Evolutionary conservation across 2,329 filamentous ascomycete genomes (phyloP).

Genomic region (Calonectria multiphialidica): DNA sequence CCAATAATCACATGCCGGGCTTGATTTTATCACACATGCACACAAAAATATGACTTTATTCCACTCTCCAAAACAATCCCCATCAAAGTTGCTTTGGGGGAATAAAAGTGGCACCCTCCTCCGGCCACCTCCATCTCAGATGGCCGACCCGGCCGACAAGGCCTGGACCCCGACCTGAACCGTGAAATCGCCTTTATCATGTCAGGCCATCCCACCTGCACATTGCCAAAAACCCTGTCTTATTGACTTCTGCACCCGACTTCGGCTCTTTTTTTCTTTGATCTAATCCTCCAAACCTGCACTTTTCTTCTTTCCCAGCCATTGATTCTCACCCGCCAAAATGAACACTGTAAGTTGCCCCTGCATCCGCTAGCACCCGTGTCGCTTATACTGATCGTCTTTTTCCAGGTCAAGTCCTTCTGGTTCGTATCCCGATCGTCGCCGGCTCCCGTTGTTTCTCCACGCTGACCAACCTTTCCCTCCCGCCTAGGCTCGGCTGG

Average conservation of each 20-base stretch:
- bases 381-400: conserved; percentile 26
- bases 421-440: conserved; percentile 60
- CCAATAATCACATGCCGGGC: too few relatives aligned
- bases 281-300: background rate
- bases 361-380: background rate
- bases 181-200: conserved; percentile 36
- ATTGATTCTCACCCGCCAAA: conserved; percentile 34
- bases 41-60: too few relatives aligned
- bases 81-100: background rate
- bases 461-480: conserved; percentile 22
- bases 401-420: conserved; percentile 71
- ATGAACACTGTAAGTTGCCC: conserved; percentile 68
- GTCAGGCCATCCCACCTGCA: conserved; percentile 46
- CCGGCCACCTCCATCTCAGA: conserved; percentile 21
- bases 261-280: conserved; percentile 19
- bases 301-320: conserved; percentile 15
- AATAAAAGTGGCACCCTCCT: background rate
- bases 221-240: conserved; percentile 39
- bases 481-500: conserved; percentile 82
- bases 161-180: conserved; percentile 37
- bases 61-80: too few relatives aligned
- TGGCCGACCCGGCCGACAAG: conserved; percentile 34
- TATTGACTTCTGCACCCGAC: conserved; percentile 29
- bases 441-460: conserved; percentile 14
- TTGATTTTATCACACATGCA: too few relatives aligned